phyloP scores from a whole-genome alignment of 2,329 filamentous ascomycete species.

The Colletotrichum sp. region DNA sequence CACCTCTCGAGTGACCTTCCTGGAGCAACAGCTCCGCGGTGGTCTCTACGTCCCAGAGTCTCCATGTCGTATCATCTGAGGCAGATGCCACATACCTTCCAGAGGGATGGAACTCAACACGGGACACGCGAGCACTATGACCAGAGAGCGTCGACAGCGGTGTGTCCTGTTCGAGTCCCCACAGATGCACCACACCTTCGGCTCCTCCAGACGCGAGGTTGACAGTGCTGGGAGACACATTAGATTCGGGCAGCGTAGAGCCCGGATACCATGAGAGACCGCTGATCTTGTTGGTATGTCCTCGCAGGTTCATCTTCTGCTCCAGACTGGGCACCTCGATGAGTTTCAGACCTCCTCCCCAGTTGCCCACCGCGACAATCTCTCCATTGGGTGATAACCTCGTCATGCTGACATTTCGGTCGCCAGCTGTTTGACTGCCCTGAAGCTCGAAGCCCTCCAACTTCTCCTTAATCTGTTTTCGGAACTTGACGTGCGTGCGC shows the following conservation, averaged over 20 bases:
- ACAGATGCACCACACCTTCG: constrained; percentile 86
- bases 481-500: constrained; percentile 89
- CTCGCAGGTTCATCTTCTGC: constrained; percentile 76
- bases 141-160: constrained; percentile 83
- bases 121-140: constrained; percentile 85
- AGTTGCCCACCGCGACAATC: constrained; percentile 87
- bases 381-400: constrained; percentile 87
- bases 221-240: constrained; percentile 73
- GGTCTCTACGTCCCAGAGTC: constrained; percentile 91
- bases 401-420: constrained; percentile 89
- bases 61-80: constrained; percentile 96
- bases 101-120: constrained; percentile 93
- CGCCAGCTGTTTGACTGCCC: constrained; percentile 90
- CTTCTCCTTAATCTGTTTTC: constrained; percentile 85
- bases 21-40: constrained; percentile 85
- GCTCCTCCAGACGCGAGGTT: constrained; percentile 92
- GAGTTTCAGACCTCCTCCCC: constrained; percentile 88
- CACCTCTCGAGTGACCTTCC: constrained; percentile 93
- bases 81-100: constrained; percentile 90
- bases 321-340: constrained; percentile 84
- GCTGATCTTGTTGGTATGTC: constrained; percentile 88
- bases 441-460: constrained; percentile 87
- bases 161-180: constrained; percentile 87
- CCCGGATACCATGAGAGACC: constrained; percentile 91
- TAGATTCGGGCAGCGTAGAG: constrained; percentile 74